A percentile compares a stretch with the other conserved stretches of the same genome.
Conservation (phyloP, 768 basidiomycete genomes). For the Mycena indigotica region DNA sequence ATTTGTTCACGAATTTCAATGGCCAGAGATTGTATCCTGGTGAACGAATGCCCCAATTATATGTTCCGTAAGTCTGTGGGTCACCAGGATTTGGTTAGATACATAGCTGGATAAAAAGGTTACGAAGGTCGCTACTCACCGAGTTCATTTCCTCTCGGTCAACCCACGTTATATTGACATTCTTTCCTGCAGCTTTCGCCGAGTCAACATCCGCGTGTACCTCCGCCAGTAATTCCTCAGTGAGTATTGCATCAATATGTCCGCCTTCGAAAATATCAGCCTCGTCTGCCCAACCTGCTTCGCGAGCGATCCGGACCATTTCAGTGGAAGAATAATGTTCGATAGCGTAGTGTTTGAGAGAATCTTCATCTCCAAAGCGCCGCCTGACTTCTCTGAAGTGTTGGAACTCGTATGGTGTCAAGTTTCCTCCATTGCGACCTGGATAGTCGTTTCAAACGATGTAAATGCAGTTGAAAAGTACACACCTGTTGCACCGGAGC, state of each 20-base stretch:
- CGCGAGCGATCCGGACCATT: slow-evolving; percentile 16
- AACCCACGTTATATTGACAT: slow-evolving; percentile 13
- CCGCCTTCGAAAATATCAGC: slow-evolving; percentile 22
- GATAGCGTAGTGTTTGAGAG: slow-evolving; percentile 10
- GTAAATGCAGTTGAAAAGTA: not conserved
- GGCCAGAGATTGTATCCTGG: slow-evolving; percentile 77
- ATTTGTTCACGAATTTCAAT: slow-evolving; percentile 71
- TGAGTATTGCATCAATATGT: slow-evolving; percentile 13
- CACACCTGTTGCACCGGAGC: slow-evolving; percentile 77
- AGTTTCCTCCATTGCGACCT: slow-evolving; percentile 21
- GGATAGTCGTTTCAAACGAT: not conserved
- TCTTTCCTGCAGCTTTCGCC: slow-evolving; percentile 14
- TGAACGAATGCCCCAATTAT: slow-evolving; percentile 52
- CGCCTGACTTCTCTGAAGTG: slow-evolving; percentile 2
- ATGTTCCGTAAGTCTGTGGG: slow-evolving; percentile 44
- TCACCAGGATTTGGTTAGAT: not conserved
- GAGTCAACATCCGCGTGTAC: not conserved
- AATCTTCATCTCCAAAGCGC: slow-evolving; percentile 2
- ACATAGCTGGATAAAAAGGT: too few relatives aligned
- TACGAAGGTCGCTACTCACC: too few relatives aligned
- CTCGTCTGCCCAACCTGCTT: slow-evolving; percentile 12
- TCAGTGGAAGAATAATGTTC: slow-evolving; percentile 17
- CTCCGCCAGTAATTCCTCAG: not conserved
- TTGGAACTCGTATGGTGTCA: slow-evolving; percentile 13
- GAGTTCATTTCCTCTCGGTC: slow-evolving; percentile 16